phyloP scores from a whole-genome alignment of 768 basidiomycete genomes.

The Boletus rubropictus region DNA sequence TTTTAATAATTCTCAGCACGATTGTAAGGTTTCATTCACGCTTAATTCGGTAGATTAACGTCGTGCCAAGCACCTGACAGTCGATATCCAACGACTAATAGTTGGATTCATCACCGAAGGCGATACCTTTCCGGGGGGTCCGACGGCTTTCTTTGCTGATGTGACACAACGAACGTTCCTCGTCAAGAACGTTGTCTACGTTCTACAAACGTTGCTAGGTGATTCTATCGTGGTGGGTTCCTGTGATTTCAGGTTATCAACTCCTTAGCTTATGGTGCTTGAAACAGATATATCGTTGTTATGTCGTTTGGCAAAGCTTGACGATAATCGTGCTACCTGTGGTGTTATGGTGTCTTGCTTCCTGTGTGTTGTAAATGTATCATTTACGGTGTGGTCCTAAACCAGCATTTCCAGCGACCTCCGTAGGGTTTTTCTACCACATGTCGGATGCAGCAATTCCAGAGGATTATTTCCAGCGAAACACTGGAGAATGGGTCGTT shows the following conservation, averaged over 20 bases:
- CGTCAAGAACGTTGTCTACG: conserved; percentile 25
- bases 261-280: background rate
- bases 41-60: background rate
- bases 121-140: conserved; percentile 20
- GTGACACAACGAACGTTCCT: conserved; percentile 26
- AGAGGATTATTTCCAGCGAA: background rate
- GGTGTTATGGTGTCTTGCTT: conserved; percentile 16
- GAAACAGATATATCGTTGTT: conserved; percentile 22
- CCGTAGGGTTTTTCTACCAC: conserved; percentile 8
- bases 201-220: conserved; percentile 22
- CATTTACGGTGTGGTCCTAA: background rate
- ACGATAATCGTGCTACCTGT: conserved; percentile 10
- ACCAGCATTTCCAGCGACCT: conserved; percentile 5
- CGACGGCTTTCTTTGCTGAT: conserved; percentile 27
- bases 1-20: conserved; percentile 21
- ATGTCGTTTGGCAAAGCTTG: conserved; percentile 16
- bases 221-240: conserved; percentile 15
- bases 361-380: conserved; percentile 8
- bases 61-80: conserved; percentile 18
- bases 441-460: background rate
- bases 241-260: background rate
- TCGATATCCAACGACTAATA: conserved; percentile 22
- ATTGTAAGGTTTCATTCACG: conserved; percentile 3
- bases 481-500: conserved; percentile 7
- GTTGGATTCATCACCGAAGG: conserved; percentile 23